phyloP scores from a whole-genome alignment of 176 grass and related monocot genomes.

The Aegilops longissima region DNA sequence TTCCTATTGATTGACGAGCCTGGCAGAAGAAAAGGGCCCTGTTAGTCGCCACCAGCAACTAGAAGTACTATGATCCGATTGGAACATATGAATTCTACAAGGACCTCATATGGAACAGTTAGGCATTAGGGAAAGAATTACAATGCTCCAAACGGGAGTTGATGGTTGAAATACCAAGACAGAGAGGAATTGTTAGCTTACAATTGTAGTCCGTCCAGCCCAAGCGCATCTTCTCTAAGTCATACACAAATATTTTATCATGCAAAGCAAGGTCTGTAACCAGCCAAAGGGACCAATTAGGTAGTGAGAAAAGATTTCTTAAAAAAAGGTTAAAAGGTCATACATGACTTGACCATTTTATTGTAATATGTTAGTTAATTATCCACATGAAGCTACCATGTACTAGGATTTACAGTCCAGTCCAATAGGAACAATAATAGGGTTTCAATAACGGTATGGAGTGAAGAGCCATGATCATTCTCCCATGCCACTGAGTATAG shows the following conservation, averaged over 20 bases:
- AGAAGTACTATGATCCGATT: too few species aligned
- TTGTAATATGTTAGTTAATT: background rate
- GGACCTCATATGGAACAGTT: too few species aligned
- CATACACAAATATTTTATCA: constrained; percentile 95
- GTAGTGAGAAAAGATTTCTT: constrained; percentile 17
- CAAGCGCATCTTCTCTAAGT: constrained; percentile 63
- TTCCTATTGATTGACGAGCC: too few species aligned
- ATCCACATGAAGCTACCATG: background rate
- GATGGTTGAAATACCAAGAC: background rate
- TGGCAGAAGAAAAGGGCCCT: too few species aligned
- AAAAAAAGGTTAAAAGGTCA: background rate
- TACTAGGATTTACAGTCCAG: background rate
- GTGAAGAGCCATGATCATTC: background rate
- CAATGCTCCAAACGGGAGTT: background rate
- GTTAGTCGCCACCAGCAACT: too few species aligned
- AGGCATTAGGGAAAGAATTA: background rate
- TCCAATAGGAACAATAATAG: background rate
- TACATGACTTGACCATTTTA: background rate
- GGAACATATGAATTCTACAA: too few species aligned
- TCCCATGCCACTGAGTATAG: background rate
- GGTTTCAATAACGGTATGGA: too few species aligned
- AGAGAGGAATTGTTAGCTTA: constrained; percentile 43
- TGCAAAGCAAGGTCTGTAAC: constrained; percentile 74
- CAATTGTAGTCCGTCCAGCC: constrained; percentile 89
- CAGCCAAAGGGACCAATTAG: background rate